Conservation (phyloP, 805 yeast genomes). For the Cyberlindnera suaveolens region DNA sequence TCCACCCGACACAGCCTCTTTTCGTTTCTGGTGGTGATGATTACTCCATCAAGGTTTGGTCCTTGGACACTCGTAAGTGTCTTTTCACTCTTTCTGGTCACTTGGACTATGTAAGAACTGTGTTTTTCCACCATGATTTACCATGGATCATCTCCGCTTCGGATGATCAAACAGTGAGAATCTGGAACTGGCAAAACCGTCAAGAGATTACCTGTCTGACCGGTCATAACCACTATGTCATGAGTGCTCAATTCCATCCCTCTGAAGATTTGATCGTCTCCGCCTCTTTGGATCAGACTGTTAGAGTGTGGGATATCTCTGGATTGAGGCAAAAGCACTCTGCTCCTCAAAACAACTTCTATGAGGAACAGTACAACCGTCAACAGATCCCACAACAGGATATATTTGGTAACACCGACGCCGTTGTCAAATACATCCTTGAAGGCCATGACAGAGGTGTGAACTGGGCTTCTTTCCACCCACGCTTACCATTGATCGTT, state of each 20-base stretch:
- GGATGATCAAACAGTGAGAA: conserved; percentile 97
- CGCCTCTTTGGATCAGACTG: conserved; percentile 96
- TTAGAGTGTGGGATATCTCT: conserved; percentile 96
- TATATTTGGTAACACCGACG: conserved; percentile 90
- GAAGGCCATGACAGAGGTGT: conserved; percentile 99
- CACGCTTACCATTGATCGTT: conserved; percentile 88
- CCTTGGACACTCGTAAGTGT: conserved; percentile 84
- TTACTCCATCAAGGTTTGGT: conserved; percentile 93
- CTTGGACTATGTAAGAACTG: conserved; percentile 91
- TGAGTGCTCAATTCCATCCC: conserved; percentile 98
- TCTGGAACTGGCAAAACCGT: conserved; percentile 99
- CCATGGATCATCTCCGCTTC: conserved; percentile 97
- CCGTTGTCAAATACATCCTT: conserved; percentile 88
- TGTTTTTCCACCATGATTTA: conserved; percentile 87
- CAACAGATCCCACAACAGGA: conserved; percentile 81
- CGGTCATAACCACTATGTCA: conserved; percentile 97
- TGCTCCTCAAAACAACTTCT: conserved; percentile 51
- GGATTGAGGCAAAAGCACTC: conserved; percentile 94
- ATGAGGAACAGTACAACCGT: conserved; percentile 36
- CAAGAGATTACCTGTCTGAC: conserved; percentile 95
- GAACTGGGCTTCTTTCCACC: conserved; percentile 98
- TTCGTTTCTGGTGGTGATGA: conserved; percentile 98
- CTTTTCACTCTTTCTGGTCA: conserved; percentile 90
- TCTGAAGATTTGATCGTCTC: conserved; percentile 90
- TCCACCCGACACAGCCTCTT: conserved; percentile 97